A percentile compares a stretch with the other conserved stretches of the same genome.
Conservation (phyloP, 768 basidiomycete genomes). For the Rhodotorula kratochvilovae region DNA sequence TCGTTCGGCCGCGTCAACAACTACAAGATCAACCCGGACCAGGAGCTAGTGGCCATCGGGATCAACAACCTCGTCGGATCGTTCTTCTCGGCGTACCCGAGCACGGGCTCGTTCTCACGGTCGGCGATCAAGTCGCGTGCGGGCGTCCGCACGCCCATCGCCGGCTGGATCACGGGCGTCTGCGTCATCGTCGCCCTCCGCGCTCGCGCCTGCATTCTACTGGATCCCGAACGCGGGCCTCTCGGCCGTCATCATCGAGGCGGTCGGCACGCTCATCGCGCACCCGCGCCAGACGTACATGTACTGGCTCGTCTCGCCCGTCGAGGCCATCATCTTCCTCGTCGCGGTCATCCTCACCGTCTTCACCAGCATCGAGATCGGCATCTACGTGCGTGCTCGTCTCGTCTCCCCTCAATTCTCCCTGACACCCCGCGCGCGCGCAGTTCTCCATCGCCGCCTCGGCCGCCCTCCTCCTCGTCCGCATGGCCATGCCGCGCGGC, state of each 20-base stretch:
- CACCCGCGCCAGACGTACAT: constrained; percentile 73
- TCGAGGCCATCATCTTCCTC: constrained; percentile 56
- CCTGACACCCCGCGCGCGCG: background rate
- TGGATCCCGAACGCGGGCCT: constrained; percentile 55
- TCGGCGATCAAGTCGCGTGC: constrained; percentile 91
- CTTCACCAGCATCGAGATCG: constrained; percentile 85
- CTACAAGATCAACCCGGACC: constrained; percentile 73
- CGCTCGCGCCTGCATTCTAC: constrained; percentile 25
- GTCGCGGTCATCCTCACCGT: constrained; percentile 59
- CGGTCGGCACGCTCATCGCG: constrained; percentile 62
- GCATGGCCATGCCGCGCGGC: constrained; percentile 79
- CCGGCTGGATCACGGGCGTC: constrained; percentile 67
- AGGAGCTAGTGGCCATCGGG: constrained; percentile 58
- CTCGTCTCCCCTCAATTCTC: background rate
- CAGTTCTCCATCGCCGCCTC: constrained; percentile 67
- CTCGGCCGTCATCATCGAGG: constrained; percentile 74
- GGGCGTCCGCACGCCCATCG: constrained; percentile 88
- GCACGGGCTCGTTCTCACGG: constrained; percentile 95
- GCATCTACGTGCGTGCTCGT: constrained; percentile 45
- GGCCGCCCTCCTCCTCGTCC: constrained; percentile 71
- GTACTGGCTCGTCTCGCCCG: constrained; percentile 88
- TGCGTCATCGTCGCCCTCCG: constrained; percentile 10
- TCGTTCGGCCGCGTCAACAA: constrained; percentile 89
- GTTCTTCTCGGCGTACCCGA: constrained; percentile 82
- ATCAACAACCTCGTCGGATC: constrained; percentile 54